Evolutionary conservation across 177 flowering plant genomes (phyloP).

Genomic region (Vitis hybrid): DNA sequence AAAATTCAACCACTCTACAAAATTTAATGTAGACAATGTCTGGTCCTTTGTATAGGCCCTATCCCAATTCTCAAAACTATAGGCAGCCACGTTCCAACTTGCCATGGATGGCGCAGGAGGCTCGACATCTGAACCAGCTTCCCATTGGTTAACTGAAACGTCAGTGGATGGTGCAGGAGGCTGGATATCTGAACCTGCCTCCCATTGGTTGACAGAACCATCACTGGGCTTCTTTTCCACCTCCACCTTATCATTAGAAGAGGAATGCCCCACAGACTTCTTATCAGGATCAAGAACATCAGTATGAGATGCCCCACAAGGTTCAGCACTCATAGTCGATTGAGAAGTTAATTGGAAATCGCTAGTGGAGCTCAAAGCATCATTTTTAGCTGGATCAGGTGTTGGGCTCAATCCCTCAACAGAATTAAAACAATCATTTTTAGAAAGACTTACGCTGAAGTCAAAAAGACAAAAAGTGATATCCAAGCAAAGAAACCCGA

Average conservation of each 20-base stretch:
- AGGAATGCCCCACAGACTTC: constrained; percentile 23
- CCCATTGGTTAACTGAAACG: constrained; percentile 26
- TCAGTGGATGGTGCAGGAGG: constrained; percentile 11
- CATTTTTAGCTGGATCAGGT: constrained; percentile 35
- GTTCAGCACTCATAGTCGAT: constrained; percentile 21
- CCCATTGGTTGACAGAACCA: constrained; percentile 15
- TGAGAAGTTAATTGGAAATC: constrained; percentile 32
- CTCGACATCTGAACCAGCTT: constrained; percentile 21
- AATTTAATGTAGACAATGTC: too few relatives aligned
- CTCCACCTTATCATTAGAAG: constrained; percentile 25
- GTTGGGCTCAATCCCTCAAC: constrained; percentile 41
- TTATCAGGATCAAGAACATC: constrained; percentile 21
- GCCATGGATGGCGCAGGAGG: constrained; percentile 15
- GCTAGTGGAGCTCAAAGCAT: constrained; percentile 40
- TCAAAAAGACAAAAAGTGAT: too few relatives aligned
- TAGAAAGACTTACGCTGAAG: background rate
- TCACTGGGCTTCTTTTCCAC: constrained; percentile 27
- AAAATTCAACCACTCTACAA: too few relatives aligned
- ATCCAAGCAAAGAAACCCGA: too few relatives aligned
- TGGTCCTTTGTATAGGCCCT: too few relatives aligned
- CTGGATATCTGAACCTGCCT: constrained; percentile 15
- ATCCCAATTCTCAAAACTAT: too few relatives aligned
- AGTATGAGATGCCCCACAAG: constrained; percentile 11
- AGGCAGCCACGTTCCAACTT: constrained; percentile 17
- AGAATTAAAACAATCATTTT: constrained; percentile 44